Base-by-base conservation (phyloP, 73 alveolate species). In the Paramecium octaurelia region DNA sequence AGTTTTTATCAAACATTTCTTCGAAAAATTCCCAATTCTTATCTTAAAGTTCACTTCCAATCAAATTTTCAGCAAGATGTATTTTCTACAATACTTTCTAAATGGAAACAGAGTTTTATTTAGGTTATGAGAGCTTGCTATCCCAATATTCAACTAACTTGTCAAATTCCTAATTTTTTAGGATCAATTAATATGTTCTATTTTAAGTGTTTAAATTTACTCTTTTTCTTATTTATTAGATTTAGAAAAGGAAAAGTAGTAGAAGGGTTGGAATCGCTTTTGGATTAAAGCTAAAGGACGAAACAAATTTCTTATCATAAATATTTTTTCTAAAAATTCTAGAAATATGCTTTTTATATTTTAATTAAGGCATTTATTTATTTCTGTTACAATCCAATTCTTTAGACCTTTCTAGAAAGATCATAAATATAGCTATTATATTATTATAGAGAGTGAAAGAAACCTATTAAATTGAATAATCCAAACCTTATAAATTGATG, bases 111-210 rank as follows among this genome's bases (percentile, higher is more conserved):
- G 87, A 73, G 21, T 73, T 38, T 29, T 35, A 16, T 73, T 43
- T 73, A 16, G 36, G 36, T 73, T 18, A 36, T 3, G 87, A 73
- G 2, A 35, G 20, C 40, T 73, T 36, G 24, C 40, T 73, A 34
- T 73, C 87, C 87, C 87, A 73, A 73, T 73, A 73, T 73, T 73
- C 84, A 64, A 27, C 84, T 23, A 64, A 31, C n/a, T 64, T 27
- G 48, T 64, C 84, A 64, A 64, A 27, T 31, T 64, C 84, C 29
- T 64, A 27, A 31, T 31, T 64, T 64, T 64, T 64, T 64, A 31
- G 6, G 84, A 64, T 34, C 14, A 64, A 27, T 64, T 27, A 64
- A 12, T 40, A 31, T 21, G 84, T 27, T 64, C 84, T 64, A 64
- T 31, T 27, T 31, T 64, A 31, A 27, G 2, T 4, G 4, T 54